These are phyloP conservation scores for Phaffia australis DNA, from an alignment of 768 basidiomycete genomes.

Conservation along the genomic window DNA sequence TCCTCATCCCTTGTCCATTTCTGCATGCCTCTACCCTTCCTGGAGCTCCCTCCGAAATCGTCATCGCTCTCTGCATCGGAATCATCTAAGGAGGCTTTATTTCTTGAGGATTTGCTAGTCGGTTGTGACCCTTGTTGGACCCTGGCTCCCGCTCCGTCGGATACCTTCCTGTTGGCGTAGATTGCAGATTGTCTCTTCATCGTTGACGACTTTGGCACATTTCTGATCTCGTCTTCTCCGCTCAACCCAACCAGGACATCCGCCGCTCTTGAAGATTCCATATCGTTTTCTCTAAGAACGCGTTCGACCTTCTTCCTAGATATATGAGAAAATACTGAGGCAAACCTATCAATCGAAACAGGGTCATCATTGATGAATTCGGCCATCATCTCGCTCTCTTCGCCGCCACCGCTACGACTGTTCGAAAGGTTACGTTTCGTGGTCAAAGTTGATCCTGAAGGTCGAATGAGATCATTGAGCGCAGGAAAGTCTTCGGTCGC, in stretches of 20 bases:
- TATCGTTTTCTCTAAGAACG: no score
- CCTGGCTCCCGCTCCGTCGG: not conserved
- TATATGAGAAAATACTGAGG: no score
- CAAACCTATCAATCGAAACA: not conserved
- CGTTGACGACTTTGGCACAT: not conserved
- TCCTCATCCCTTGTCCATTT: conserved; percentile 19
- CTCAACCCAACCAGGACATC: not conserved
- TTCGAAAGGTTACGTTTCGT: no score
- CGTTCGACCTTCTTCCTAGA: no score
- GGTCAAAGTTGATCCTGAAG: no score
- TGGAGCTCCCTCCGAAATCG: not conserved
- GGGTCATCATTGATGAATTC: not conserved
- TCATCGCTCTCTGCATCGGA: conserved; percentile 9
- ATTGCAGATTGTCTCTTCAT: conserved; percentile 8
- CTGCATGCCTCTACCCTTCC: conserved; percentile 5
- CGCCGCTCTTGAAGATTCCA: not conserved
- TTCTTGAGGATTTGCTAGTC: not conserved
- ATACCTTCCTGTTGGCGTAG: conserved; percentile 24
- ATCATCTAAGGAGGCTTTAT: not conserved
- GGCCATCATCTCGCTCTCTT: no score
- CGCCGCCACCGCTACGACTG: no score
- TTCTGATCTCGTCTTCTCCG: not conserved
- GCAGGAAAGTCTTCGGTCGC: no score
- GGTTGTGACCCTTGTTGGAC: conserved; percentile 4
- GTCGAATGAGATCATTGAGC: no score